Base-by-base conservation (phyloP, 352 stramenopile species). In the Phytopythium ostracodes region DNA sequence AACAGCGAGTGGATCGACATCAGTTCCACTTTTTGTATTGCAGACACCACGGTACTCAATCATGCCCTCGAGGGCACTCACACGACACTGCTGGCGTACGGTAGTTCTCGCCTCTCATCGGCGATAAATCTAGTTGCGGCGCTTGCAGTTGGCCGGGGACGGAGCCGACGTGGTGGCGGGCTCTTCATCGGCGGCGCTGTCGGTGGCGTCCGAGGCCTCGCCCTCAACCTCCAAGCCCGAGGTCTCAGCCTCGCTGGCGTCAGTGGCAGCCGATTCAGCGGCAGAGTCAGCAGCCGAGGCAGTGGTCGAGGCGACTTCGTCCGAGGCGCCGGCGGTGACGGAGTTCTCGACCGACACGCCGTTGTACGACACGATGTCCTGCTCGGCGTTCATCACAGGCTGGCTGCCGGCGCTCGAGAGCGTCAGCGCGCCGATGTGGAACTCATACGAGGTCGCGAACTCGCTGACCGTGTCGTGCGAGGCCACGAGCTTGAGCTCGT, bases 381-480 rank as follows among this genome's bases (percentile, higher is more conserved):
- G 70, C 51, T 74, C 63, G 4, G 64, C 59, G 29, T 65, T 68
- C 71, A 78, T 81, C 61, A 67, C 60, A 2, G 71, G 64, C 42
- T 62, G 55, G 57, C 63, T 70, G 43, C 64, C 67, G 57, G 77
- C 76, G 57, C 71, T 63, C 68, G 74, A 72, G 56, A 78, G 66
- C 53, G 73, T 83, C 63, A 83, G 64, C 31, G 81, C 60, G 47
- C 76, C 70, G 33, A 66, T 73, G 72, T 84, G 76, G 53, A 79
- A 70, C 64, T 81, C 76, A 43, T 78, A 69, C 27, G 44, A 60
- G 20, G 55, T 47, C n/a, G 69, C 46, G 33, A 71, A 61, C 47
- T 68, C 60, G 17, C 42, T 69, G 27, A 67, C 57, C 14, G 70
- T 59, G 9, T 64, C 65, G 55, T 79, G 62, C n/a, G 75, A 79